These are phyloP conservation scores for Tetradesmus obliquus DNA, from an alignment of 139 green algal species.

Conservation along the genomic window DNA sequence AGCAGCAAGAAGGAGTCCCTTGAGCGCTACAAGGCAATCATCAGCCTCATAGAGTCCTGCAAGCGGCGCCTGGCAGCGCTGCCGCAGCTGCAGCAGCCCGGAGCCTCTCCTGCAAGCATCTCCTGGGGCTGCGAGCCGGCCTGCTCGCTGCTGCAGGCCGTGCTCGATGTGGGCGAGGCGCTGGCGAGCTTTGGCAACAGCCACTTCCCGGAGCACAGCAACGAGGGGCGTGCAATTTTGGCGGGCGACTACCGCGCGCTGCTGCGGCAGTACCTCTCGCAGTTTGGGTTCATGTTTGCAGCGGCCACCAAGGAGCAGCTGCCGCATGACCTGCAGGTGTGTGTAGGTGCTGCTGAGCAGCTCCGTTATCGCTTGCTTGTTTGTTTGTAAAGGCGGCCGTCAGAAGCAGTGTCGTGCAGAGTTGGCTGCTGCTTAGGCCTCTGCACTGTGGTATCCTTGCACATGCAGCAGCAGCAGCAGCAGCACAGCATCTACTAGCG, in stretches of 20 bases:
- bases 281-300: constrained; percentile 33
- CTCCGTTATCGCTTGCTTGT: not conserved
- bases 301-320: constrained; percentile 5
- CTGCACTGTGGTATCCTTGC: not conserved
- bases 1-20: constrained; percentile 25
- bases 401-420: not conserved
- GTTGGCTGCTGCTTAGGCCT: not conserved
- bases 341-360: not conserved
- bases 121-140: not conserved
- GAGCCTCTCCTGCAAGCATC: not conserved
- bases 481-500: not conserved
- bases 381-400: not conserved
- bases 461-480: not conserved
- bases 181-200: constrained; percentile 49
- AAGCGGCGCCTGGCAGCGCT: not conserved
- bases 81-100: not conserved
- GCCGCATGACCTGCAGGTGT: constrained; percentile 37
- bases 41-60: constrained; percentile 38
- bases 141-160: constrained; percentile 6
- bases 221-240: constrained; percentile 38
- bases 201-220: constrained; percentile 48
- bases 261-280: constrained; percentile 30
- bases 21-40: constrained; percentile 48
- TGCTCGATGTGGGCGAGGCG: constrained; percentile 45
- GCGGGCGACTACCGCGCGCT: constrained; percentile 41